Base-by-base conservation (phyloP, 495 filamentous ascomycete species). In the Podospora australis region DNA sequence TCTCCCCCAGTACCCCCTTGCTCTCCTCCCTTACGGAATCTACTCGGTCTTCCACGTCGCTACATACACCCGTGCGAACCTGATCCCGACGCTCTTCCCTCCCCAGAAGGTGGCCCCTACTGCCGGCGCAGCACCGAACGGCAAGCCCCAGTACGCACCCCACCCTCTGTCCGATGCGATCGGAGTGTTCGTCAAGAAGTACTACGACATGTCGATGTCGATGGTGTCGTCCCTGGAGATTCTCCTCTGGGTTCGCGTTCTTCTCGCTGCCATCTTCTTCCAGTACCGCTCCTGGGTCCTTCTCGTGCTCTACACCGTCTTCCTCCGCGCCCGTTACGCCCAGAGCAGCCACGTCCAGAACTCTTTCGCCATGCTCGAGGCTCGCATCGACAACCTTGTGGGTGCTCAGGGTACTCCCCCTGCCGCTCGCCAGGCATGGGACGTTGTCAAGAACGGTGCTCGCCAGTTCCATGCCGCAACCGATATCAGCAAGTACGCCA, bases 1-100 rank as follows among this genome's bases (percentile, higher is more conserved):
- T 67, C 79, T 82, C 19, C 86, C 86, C 55, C 90, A 97, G 70
- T 81, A 94, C 55, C 79, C 87, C 11, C 77, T 95, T 52, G 92
- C 94, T 25, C 80, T 98, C 56, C 79, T 96, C 38, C 92, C 92
- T 2, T 97, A 95, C 71, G 84, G 83, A 52, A 88, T 98, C 63
- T 98, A 98, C 77, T 96, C 90, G 53, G 71, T 96, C 69, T 98
- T 98, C 82, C 92, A 98, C 71, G 88, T 97, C 50, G 82, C 88
- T 22, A 96, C 92, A 22, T 87, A 88, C 64, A 76, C 81, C 46
- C 82, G 84, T 55, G 72, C 74, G 49, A 88, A 82, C 66, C 63
- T 88, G 39, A 80, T 88, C 53, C 82, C 84, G 34, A 82, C 80
- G 44, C 44, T 87, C 44, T 56, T 69, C 21, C 71, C 78, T n/a